These are phyloP conservation scores for Aspergillus novoparasiticus DNA, from an alignment of 2,329 filamentous ascomycete species.

Conservation along the genomic window DNA sequence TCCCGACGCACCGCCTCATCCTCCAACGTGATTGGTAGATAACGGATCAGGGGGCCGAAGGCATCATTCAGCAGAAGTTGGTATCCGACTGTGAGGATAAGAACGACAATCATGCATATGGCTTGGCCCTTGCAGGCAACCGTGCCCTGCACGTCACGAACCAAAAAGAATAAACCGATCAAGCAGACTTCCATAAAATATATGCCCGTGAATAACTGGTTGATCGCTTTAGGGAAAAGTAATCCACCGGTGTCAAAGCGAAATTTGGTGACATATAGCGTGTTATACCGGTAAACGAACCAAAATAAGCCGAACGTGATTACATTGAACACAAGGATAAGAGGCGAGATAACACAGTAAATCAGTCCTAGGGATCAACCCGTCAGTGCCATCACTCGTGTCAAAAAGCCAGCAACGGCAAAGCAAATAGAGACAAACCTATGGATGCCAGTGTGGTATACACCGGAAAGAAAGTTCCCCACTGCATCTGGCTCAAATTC, in stretches of 20 bases:
- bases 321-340: slow-evolving; percentile 91
- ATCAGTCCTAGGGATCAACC: slow-evolving; percentile 59
- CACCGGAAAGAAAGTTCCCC: slow-evolving; percentile 93
- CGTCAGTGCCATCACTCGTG: slow-evolving; percentile 1
- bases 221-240: slow-evolving; percentile 88
- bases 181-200: slow-evolving; percentile 94
- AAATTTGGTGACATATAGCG: slow-evolving; percentile 91
- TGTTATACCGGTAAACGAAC: slow-evolving; percentile 95
- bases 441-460: slow-evolving; percentile 98
- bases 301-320: slow-evolving; percentile 90
- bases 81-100: slow-evolving; percentile 72
- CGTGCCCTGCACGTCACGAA: slow-evolving; percentile 57
- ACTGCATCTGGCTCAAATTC: slow-evolving; percentile 73
- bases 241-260: slow-evolving; percentile 88
- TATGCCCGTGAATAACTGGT: slow-evolving; percentile 90
- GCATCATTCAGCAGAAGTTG: slow-evolving; percentile 80
- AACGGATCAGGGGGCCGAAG: slow-evolving; percentile 82
- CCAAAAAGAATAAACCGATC: slow-evolving; percentile 86
- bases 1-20: slow-evolving; percentile 93
- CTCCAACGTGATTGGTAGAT: slow-evolving; percentile 91
- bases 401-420: neutral
- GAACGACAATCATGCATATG: slow-evolving; percentile 77
- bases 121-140: slow-evolving; percentile 73
- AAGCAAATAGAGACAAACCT: slow-evolving; percentile 47
- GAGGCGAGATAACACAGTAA: slow-evolving; percentile 83